Base-by-base conservation (phyloP, 352 stramenopile species). In the Pythium plurisporium region DNA sequence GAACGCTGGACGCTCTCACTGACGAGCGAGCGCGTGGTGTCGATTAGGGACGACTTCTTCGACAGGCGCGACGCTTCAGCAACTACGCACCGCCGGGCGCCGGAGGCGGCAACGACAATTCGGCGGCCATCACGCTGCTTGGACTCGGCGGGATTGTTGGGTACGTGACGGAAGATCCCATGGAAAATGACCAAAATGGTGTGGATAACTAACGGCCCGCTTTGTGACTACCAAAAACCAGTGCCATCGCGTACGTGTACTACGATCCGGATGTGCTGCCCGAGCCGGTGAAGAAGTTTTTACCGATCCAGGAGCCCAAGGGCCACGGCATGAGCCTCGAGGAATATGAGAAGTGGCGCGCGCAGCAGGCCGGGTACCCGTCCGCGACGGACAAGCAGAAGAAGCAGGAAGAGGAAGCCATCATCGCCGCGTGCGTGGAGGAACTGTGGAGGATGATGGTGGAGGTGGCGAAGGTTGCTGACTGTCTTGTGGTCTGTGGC, bases 301-400 rank as follows among this genome's bases (percentile, higher is more conserved):
- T 93, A 38, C 81, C 79, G 42, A 94, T 94, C 58, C 77, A 94
- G 53, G 82, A 91, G 41, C 77, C 77, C 1, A 74, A 89, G 47
- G 85, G 85, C 42, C 80, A 89, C 45, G 82, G 77, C 54, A 94
- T 94, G 85, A 93, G 77, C 57, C 71, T 90, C 33, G 85, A 93
- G 55, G 85, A 94, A 64, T 94, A 94, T 55, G 85, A 94, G 42
- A 67, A 86, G 45, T 94, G 85, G 85, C 85, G 85, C 17, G 80
- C 82, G 4, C 74, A 86, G 55, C 85, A 94, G 58, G 67, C 68
- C 0, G 75, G 73, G 5, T 86, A 78, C 40, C 71, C 71, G 12
- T 67, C 55, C 0, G n/a, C 38, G 38, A 44, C 29, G 12, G 45
- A 53, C 50, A 19, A 59, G 8, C 25, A 51, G 6, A 65, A 67